phyloP scores from a whole-genome alignment of 2,329 filamentous ascomycete genomes.

The Fusarium lateritium region DNA sequence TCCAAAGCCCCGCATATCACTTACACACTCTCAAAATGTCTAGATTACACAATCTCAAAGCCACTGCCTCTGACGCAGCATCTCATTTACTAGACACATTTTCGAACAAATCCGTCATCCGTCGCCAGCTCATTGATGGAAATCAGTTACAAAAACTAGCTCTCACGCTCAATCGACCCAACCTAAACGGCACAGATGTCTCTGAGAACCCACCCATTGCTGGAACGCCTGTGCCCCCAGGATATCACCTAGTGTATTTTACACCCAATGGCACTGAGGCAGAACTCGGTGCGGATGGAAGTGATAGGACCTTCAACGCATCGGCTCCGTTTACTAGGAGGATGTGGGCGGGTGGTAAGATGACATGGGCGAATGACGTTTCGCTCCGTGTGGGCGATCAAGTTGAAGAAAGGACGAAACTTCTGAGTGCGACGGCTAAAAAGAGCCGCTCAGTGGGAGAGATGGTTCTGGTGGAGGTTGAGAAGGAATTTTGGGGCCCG shows the following conservation, averaged over 20 bases:
- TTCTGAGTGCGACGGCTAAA: slow-evolving; percentile 69
- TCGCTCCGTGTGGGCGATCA: slow-evolving; percentile 67
- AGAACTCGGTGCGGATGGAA: slow-evolving; percentile 72
- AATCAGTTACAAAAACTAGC: slow-evolving; percentile 75
- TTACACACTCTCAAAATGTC: slow-evolving; percentile 20
- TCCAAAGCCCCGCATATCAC: slow-evolving; percentile 20
- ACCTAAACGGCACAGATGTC: slow-evolving; percentile 58
- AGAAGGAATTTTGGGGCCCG: slow-evolving; percentile 70
- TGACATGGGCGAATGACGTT: slow-evolving; percentile 61
- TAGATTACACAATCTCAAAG: slow-evolving; percentile 33
- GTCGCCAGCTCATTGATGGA: slow-evolving; percentile 68
- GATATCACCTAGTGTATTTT: slow-evolving; percentile 76
- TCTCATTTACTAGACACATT: slow-evolving; percentile 53
- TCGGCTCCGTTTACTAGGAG: slow-evolving; percentile 71
- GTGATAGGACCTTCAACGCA: slow-evolving; percentile 72
- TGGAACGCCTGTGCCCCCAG: slow-evolving; percentile 68
- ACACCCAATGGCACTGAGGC: slow-evolving; percentile 69
- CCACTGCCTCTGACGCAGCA: slow-evolving; percentile 51
- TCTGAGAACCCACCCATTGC: slow-evolving; percentile 55
- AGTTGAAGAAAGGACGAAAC: slow-evolving; percentile 69
- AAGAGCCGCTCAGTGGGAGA: slow-evolving; percentile 67
- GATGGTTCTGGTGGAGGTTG: slow-evolving; percentile 76
- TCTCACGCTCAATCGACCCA: slow-evolving; percentile 68
- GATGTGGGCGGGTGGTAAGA: slow-evolving; percentile 78
- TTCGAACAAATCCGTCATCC: slow-evolving; percentile 45